Conservation (phyloP, 2,329 filamentous ascomycete genomes). For the Stemphylium vesicarium region DNA sequence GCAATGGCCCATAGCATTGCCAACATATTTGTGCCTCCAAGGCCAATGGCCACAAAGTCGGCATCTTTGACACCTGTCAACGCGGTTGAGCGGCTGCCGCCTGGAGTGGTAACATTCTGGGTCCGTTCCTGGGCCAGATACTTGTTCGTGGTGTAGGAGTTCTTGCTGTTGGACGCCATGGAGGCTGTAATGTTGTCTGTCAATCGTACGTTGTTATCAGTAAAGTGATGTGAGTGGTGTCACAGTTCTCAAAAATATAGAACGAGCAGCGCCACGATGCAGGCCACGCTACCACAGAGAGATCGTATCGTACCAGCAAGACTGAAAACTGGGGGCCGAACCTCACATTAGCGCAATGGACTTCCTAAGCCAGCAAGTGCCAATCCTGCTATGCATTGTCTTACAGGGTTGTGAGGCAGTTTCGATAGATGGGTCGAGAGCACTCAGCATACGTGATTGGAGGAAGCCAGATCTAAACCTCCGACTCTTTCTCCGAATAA, state of each 20-base stretch:
- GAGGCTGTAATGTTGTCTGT: not conserved
- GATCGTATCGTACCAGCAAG: not conserved
- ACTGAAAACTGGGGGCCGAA: not conserved
- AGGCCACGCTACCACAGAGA: not conserved
- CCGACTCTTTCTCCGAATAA: no score
- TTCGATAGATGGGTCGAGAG: not conserved
- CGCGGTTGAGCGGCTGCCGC: constrained; percentile 6
- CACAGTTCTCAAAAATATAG: not conserved
- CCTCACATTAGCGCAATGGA: constrained; percentile 2
- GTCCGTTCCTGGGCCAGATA: constrained; percentile 12
- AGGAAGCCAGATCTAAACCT: no score
- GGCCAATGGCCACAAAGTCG: constrained; percentile 24
- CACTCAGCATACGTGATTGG: not conserved
- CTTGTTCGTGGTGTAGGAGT: constrained; percentile 2
- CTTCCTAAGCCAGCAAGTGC: constrained; percentile 1
- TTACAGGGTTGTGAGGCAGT: constrained; percentile 2
- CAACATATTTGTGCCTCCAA: constrained; percentile 25
- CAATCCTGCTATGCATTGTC: constrained; percentile 4
- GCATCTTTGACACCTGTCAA: constrained; percentile 23
- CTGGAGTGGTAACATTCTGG: constrained; percentile 3
- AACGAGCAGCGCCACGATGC: not conserved
- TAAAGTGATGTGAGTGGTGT: not conserved
- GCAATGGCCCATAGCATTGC: constrained; percentile 26
- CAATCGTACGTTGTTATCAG: not conserved
- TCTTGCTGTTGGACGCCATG: constrained; percentile 4